Base-by-base conservation (phyloP, 257 asterid species). In the Agastache rugosa region DNA sequence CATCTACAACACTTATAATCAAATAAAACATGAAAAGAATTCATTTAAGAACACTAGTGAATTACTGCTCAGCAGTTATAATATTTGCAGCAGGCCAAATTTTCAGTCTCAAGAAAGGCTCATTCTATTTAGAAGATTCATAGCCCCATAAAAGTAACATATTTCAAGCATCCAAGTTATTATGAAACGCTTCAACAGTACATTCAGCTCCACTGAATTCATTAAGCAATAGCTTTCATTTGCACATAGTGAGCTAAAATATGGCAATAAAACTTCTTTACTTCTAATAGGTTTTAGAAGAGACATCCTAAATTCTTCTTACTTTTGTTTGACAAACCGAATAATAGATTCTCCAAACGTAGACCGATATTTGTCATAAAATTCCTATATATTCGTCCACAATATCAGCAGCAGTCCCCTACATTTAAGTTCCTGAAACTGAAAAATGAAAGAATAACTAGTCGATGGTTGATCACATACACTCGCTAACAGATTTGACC, bases 401-500 rank as follows among this genome's bases (percentile, higher is more conserved):
- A n/a, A n/a, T n/a, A n/a, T n/a, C n/a, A n/a, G n/a, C n/a, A n/a
- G n/a, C n/a, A n/a, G n/a, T n/a, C n/a, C n/a, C n/a, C n/a, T n/a
- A n/a, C n/a, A n/a, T n/a, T n/a, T n/a, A n/a, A n/a, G n/a, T n/a
- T n/a, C n/a, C n/a, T n/a, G n/a, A n/a, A n/a, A n/a, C n/a, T n/a
- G n/a, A n/a, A n/a, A n/a, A n/a, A n/a, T n/a, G n/a, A n/a, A n/a
- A n/a, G n/a, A n/a, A n/a, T 31, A 31, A 31, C 35, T 25, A 6
- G 27, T 27, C 47, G 56, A 69, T 70, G 19, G 42, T 20, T 70
- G 20, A 66, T 39, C 56, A 16, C 9, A 8, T 51, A 63, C 48
- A 53, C 58, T 65, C n/a, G n/a, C 44, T 27, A 64, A 56, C 54
- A 45, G 11, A 65, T 63, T 41, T 63, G 63, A 45, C 71, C 34